Percentiles rank a stretch among this genome's conserved stretches.
Conservation (phyloP, 2,329 filamentous ascomycete genomes). For the Colletotrichum euphorbiae region DNA sequence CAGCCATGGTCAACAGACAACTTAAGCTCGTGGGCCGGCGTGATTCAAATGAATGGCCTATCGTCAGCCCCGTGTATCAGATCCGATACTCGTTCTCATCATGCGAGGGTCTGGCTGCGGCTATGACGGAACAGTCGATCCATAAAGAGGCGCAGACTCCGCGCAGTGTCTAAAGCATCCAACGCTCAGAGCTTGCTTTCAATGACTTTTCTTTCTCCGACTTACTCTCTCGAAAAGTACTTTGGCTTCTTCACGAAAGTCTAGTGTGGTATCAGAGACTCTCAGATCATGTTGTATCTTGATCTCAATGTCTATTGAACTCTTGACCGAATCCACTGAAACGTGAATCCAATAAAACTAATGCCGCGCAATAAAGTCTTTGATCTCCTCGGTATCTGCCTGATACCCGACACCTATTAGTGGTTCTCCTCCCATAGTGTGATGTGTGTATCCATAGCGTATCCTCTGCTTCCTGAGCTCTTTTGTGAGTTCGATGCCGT, state of each 20-base stretch:
- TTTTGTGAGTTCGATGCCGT: background rate
- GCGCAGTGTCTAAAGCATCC: no score
- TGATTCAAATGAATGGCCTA: background rate
- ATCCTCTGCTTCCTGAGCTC: background rate
- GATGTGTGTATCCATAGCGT: conserved; percentile 1
- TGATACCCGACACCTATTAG: conserved; percentile 3
- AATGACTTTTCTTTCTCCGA: no score
- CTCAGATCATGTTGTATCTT: no score
- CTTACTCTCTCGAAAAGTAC: no score
- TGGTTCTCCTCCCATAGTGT: background rate
- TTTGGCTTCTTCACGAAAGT: no score
- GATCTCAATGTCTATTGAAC: no score
- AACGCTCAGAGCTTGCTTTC: no score
- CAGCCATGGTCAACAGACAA: background rate
- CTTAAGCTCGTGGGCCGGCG: conserved; percentile 7
- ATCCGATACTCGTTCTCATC: background rate
- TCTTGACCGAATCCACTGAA: no score
- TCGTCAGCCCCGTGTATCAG: background rate
- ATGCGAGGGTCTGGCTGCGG: background rate
- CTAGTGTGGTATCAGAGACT: no score
- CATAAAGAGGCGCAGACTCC: no score
- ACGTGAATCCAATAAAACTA: background rate
- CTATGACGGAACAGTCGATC: background rate
- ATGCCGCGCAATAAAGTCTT: background rate
- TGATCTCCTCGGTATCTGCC: background rate